phyloP scores from a whole-genome alignment of 108 stramenopile genomes.

The Aurantiochytrium sp. region DNA sequence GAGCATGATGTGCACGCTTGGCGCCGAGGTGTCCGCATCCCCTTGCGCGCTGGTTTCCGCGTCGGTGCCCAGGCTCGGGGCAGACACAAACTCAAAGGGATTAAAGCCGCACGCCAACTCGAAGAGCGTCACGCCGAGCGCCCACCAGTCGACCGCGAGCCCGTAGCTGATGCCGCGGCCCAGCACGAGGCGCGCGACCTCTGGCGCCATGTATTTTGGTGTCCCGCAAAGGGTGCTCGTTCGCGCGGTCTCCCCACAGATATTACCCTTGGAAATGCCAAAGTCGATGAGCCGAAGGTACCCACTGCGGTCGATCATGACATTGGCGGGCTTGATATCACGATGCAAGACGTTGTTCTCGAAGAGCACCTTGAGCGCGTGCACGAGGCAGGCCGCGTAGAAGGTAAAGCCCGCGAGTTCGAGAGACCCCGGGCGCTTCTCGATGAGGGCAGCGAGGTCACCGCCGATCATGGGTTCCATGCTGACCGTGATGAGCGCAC shows the following conservation, averaged over 20 bases:
- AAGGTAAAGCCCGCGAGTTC: neutral
- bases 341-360: neutral
- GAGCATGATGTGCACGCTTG: too few species aligned
- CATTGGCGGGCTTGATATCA: neutral
- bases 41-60: too few species aligned
- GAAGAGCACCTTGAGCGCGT: neutral
- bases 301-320: neutral
- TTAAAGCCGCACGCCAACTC: slow-evolving; percentile 91
- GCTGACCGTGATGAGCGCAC: neutral
- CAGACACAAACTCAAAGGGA: slow-evolving; percentile 76
- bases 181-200: slow-evolving; percentile 69
- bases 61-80: too few species aligned
- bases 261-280: slow-evolving; percentile 32
- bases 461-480: neutral
- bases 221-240: slow-evolving; percentile 60
- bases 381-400: neutral
- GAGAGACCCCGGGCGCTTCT: neutral
- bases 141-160: slow-evolving; percentile 95
- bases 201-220: slow-evolving; percentile 66
- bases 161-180: slow-evolving; percentile 76
- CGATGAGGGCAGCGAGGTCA: neutral
- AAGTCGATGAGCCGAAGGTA: neutral
- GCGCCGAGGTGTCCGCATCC: too few species aligned
- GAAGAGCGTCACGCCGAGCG: slow-evolving; percentile 78
- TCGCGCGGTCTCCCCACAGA: slow-evolving; percentile 31